These are phyloP conservation scores for Tripterygium wilfordii DNA, from an alignment of 177 flowering plant species.

Conservation along the genomic window DNA sequence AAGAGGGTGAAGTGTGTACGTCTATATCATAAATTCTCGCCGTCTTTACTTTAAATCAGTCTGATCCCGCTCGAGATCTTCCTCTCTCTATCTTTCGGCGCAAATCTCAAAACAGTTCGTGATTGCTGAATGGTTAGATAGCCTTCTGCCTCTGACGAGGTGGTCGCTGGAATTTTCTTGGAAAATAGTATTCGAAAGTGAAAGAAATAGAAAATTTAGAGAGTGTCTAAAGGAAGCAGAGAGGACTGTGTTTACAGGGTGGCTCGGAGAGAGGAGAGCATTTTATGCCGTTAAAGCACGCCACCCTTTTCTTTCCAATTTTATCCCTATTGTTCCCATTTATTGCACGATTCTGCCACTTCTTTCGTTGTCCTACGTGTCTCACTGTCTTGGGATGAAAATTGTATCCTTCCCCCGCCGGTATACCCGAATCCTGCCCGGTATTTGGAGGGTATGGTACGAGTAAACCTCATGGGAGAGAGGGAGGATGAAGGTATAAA, in stretches of 20 bases:
- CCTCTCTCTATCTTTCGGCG: slow-evolving; percentile 9
- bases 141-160: slow-evolving; percentile 10
- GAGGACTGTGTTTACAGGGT: slow-evolving; percentile 26
- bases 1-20: not conserved
- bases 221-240: slow-evolving; percentile 26
- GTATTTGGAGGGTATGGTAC: too few species aligned
- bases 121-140: not conserved
- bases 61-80: slow-evolving; percentile 33
- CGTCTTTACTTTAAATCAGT: slow-evolving; percentile 45
- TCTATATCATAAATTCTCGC: slow-evolving; percentile 27
- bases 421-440: too few species aligned
- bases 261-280: slow-evolving; percentile 20
- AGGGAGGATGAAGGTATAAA: too few species aligned
- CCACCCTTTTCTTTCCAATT: slow-evolving; percentile 26
- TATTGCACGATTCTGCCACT: not conserved
- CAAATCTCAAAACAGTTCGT: slow-evolving; percentile 46
- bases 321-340: slow-evolving; percentile 8
- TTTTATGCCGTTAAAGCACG: slow-evolving; percentile 49
- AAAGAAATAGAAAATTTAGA: slow-evolving; percentile 4
- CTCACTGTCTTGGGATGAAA: too few species aligned
- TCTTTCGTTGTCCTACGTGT: not conserved
- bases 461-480: too few species aligned
- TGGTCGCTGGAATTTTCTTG: too few species aligned
- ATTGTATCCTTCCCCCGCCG: too few species aligned
- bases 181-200: too few species aligned